Evolutionary conservation across 1,139 yeast genomes (phyloP), one percentile per base, ranked within the genome.

Genomic region (Magnusiomyces paraingens): DNA sequence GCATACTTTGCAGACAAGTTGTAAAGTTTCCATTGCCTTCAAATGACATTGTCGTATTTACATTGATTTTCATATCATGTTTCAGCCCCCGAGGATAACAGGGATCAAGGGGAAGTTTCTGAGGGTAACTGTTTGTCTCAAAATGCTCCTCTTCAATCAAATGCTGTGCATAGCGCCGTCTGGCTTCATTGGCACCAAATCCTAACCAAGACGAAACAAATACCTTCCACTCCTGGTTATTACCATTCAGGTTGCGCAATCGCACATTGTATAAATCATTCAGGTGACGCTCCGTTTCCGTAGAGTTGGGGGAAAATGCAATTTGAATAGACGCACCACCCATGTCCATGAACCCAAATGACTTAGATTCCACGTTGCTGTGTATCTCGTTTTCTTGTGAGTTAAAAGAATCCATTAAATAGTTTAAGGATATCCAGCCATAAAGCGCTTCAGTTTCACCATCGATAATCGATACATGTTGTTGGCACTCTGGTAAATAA

Each of bases 251-350:
- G 17, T 75, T 70, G 36, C 79, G 71, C 48, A 85, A 67, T 20
- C 74, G 71, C 6, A 86, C 68, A 39, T 71, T 72, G 61, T 77
- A 80, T 52, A 85, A 65, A 55, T 81, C 81, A 52, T 82, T 82
- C 48, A 70, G 62, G 61, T 84, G 88, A 50, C 80, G 79, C 1
- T 66, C 67, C 2, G 76, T 70, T 58, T 83, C 87, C 0, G 83
- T 74, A 18, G 69, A 51, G 61, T 80, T 80, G 0, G 94, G 93
- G 60, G 81, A 82, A 65, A 85, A 86, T 1, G 87, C 89, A 49
- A 86, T 80, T 65, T 86, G 94, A 1, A 93, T 83, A 1, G 90
- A 83, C 0, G 90, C 91, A 0, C 94, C 95, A 14, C 94, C 94
- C 89, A 86, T 83, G 61, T 86, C 93, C 61, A 86, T 70, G 39